Base-by-base conservation (phyloP, 345 rosid genomes). In the Passiflora organensis region DNA sequence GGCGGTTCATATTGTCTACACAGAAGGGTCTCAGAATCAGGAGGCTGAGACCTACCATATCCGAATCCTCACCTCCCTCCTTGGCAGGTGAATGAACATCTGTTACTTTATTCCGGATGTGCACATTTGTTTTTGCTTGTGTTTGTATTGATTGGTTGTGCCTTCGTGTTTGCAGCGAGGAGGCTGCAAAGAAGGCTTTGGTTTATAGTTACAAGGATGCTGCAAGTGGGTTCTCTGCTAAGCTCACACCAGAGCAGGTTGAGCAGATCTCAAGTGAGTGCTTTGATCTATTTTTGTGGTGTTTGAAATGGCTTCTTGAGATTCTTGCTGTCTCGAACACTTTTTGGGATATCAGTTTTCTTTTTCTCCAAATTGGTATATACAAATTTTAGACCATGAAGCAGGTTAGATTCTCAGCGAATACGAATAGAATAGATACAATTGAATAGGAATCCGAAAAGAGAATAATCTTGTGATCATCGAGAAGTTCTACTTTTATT, bases 161-260 rank as follows among this genome's bases (percentile, higher is more conserved):
- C 43, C 2, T 48, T 32, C 47, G 16, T 1, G 43, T 48, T 13
- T 56, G 21, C 38, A 81, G 95, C 53, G 95, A 86, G 52, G 80
- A 86, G 48, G 87, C 89, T 48, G 99, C 99, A 12, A 86, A 80
- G 69, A 81, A 78, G 17, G 86, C 94, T 43, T 51, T 93, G 53
- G 13, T 93, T 28, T 88, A 89, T 58, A 84, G 86, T 51, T 89
- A 93, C 64, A 84, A 81, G 80, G 67, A 67, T 0, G 94, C 95
- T 46, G 95, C 99, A 1, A 76, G 83, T 42, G 95, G 99, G 11
- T 93, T 93, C 64, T 86, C 96, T 6, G 95, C 96, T 44, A 86
- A 77, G 73, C 95, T 89, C 38, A 89, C 96, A 2, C 83, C 87
- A 9, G 75, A 73, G 46, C 95, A 86, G 65, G 99, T 80, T 59